Evolutionary conservation across 805 yeast species (phyloP).

Genomic region (Candida tibetensis): DNA sequence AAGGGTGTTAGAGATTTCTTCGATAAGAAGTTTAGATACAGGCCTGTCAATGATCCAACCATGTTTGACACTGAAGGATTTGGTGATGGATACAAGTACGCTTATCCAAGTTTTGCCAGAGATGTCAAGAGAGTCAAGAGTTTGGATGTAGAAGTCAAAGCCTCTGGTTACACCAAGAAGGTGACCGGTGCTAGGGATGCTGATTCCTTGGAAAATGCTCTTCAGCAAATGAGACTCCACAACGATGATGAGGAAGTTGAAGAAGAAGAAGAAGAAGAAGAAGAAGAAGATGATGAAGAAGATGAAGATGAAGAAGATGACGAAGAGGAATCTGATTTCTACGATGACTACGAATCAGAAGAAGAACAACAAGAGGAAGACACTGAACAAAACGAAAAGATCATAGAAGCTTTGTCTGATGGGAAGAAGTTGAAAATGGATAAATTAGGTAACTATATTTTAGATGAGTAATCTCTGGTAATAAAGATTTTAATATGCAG

Average conservation of each 20-base stretch:
- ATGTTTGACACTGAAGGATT: conserved; percentile 78
- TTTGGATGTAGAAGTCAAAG: conserved; percentile 84
- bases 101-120: conserved; percentile 75
- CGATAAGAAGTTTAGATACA: conserved; percentile 69
- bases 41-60: conserved; percentile 62
- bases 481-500: background rate
- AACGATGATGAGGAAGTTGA: conserved; percentile 23
- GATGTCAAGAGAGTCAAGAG: conserved; percentile 68
- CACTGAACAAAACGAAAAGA: conserved; percentile 48
- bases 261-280: conserved; percentile 25
- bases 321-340: conserved; percentile 31
- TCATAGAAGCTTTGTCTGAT: conserved; percentile 63
- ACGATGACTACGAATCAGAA: conserved; percentile 34
- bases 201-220: conserved; percentile 70
- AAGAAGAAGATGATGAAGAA: conserved; percentile 45
- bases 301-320: conserved; percentile 37
- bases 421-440: conserved; percentile 77
- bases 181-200: conserved; percentile 31
- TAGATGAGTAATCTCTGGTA: conserved; percentile 39
- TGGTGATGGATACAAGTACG: conserved; percentile 74
- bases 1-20: conserved; percentile 85
- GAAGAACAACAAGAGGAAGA: conserved; percentile 38
- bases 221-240: conserved; percentile 59
- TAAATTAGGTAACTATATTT: conserved; percentile 74
- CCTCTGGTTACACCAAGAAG: conserved; percentile 73